phyloP scores from a whole-genome alignment of 306 rosid species.

The Cicer pinnatifidum region DNA sequence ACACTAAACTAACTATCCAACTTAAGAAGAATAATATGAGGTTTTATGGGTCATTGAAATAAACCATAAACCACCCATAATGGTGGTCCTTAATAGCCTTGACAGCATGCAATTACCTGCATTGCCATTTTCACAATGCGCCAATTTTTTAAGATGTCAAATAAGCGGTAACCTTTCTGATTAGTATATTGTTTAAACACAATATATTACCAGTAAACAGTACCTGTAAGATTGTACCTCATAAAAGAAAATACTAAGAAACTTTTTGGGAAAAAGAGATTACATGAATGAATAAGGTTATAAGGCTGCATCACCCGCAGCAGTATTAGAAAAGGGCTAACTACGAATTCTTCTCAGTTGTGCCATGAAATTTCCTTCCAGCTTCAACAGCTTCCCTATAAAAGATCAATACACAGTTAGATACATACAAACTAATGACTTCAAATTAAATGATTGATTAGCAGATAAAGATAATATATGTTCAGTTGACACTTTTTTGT shows the following conservation, averaged over 20 bases:
- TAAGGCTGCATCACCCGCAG: slow-evolving; percentile 8
- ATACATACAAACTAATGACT: slow-evolving; percentile 1
- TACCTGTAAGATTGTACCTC: slow-evolving; percentile 31
- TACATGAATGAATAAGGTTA: slow-evolving; percentile 17
- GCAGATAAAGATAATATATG: slow-evolving; percentile 18
- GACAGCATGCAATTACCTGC: background rate
- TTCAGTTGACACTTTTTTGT: background rate
- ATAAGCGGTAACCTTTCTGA: slow-evolving; percentile 16
- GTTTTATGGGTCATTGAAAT: too few relatives aligned
- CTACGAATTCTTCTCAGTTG: slow-evolving; percentile 53
- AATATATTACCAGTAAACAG: slow-evolving; percentile 5
- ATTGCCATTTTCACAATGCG: slow-evolving; percentile 14
- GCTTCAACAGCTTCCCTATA: slow-evolving; percentile 96
- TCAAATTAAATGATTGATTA: background rate
- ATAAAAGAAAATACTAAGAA: background rate
- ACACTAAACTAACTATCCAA: too few relatives aligned
- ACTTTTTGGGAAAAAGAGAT: background rate
- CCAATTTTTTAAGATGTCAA: background rate
- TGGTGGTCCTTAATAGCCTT: too few relatives aligned
- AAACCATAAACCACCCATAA: background rate
- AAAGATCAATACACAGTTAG: slow-evolving; percentile 36
- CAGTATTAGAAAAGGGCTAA: slow-evolving; percentile 17
- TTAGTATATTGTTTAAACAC: background rate
- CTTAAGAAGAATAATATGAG: too few relatives aligned
- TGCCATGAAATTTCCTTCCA: slow-evolving; percentile 81